phyloP scores from a whole-genome alignment of 106 monocot genomes.

The Platanthera zijinensis region DNA sequence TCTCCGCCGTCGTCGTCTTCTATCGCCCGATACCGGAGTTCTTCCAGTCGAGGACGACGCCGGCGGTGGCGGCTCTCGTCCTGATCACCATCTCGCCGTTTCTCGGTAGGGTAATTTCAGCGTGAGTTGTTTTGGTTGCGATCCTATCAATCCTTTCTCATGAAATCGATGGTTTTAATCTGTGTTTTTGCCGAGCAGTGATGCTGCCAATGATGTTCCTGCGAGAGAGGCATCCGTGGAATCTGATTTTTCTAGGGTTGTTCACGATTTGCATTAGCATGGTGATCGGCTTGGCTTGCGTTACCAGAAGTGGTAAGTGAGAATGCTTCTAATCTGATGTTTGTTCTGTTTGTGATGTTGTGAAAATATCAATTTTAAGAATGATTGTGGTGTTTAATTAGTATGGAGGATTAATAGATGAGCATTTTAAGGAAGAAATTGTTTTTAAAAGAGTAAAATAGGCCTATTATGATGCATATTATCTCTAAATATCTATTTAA shows the following conservation, averaged over 20 bases:
- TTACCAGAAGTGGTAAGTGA: conserved; percentile 20
- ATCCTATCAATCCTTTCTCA: background rate
- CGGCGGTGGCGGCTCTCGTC: conserved; percentile 7
- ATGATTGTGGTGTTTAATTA: too few relatives aligned
- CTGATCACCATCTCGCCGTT: conserved; percentile 24
- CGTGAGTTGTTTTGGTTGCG: background rate
- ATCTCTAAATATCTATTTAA: too few relatives aligned
- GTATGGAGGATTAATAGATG: too few relatives aligned
- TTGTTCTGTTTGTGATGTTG: too few relatives aligned
- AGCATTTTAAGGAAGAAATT: too few relatives aligned
- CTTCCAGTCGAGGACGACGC: conserved; percentile 25
- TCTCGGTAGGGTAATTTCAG: conserved; percentile 11
- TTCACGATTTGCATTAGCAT: conserved; percentile 50
- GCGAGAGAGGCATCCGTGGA: conserved; percentile 36
- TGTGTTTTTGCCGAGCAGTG: conserved; percentile 17
- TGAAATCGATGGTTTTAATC: background rate
- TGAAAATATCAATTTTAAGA: too few relatives aligned
- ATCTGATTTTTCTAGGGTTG: conserved; percentile 35
- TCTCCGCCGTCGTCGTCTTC: conserved; percentile 22
- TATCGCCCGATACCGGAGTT: conserved; percentile 28
- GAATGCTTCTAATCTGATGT: too few relatives aligned
- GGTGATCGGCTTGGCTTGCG: conserved; percentile 27
- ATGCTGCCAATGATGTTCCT: conserved; percentile 41
- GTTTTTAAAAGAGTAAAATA: too few relatives aligned
- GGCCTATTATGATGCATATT: too few relatives aligned